A percentile compares a stretch with the other conserved stretches of the same genome.
phyloP scores from a whole-genome alignment of 2,329 filamentous ascomycete species.

The Colletotrichum salicis region DNA sequence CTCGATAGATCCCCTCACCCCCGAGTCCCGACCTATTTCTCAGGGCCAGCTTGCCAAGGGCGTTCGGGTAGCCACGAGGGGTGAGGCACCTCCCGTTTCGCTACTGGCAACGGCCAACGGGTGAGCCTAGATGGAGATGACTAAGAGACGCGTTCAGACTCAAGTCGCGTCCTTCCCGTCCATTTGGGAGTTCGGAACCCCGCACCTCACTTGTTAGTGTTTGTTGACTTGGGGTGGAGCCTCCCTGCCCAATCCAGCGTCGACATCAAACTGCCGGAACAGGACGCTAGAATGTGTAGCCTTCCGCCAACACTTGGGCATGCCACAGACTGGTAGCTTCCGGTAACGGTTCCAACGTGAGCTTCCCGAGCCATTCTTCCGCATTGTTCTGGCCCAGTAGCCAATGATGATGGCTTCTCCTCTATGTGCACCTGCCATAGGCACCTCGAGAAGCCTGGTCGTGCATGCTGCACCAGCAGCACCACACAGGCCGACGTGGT shows the following conservation, averaged over 20 bases:
- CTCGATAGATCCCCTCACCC: slow-evolving; percentile 2
- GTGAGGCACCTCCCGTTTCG: slow-evolving; percentile 25
- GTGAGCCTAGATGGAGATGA: background rate
- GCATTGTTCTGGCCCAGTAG: background rate
- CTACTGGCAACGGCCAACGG: background rate
- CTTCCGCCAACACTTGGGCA: background rate
- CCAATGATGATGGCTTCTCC: background rate
- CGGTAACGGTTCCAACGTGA: background rate
- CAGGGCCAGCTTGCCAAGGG: background rate
- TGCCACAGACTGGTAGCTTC: background rate
- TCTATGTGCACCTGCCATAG: background rate
- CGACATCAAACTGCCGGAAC: slow-evolving; percentile 1
- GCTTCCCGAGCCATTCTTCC: background rate
- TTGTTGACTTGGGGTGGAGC: slow-evolving; percentile 34
- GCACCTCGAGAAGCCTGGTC: background rate
- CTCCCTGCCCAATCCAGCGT: slow-evolving; percentile 16
- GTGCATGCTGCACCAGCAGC: too few relatives aligned
- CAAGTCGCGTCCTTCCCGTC: slow-evolving; percentile 26
- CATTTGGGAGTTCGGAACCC: slow-evolving; percentile 11
- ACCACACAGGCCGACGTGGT: background rate
- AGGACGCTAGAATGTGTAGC: background rate
- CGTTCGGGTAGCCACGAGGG: background rate
- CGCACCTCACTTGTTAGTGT: slow-evolving; percentile 13
- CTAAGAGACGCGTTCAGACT: slow-evolving; percentile 21
- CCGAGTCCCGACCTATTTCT: background rate